Conservation (phyloP, 768 basidiomycete species). For the Tricholoma matsutake region DNA sequence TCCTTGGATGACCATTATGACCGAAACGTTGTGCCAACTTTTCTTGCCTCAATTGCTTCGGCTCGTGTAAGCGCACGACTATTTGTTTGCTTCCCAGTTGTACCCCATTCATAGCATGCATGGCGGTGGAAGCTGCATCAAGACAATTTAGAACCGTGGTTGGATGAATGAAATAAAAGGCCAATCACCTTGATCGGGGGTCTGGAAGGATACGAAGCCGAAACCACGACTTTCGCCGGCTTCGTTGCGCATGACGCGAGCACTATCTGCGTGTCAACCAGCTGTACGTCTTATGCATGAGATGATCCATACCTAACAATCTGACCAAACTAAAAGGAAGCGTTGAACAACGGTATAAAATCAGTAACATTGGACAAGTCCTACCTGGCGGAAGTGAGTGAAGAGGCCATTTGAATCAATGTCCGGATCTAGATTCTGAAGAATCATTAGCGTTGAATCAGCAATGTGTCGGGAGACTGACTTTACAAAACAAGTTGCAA, state of each 20-base stretch:
- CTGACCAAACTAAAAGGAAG: constrained; percentile 64
- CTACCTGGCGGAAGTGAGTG: constrained; percentile 76
- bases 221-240: constrained; percentile 79
- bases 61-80: constrained; percentile 86
- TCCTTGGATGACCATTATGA: constrained; percentile 77
- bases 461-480: constrained; percentile 24
- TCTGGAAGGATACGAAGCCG: constrained; percentile 87
- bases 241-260: constrained; percentile 91
- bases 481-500: constrained; percentile 89
- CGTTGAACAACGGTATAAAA: constrained; percentile 15
- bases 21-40: constrained; percentile 83
- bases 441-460: constrained; percentile 3
- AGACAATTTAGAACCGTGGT: not conserved
- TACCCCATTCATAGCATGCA: constrained; percentile 79
- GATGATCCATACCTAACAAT: constrained; percentile 67
- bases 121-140: constrained; percentile 60
- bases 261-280: constrained; percentile 42
- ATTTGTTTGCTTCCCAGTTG: constrained; percentile 72
- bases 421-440: constrained; percentile 78
- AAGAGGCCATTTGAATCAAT: constrained; percentile 86
- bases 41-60: constrained; percentile 87
- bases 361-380: constrained; percentile 12
- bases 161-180: not conserved
- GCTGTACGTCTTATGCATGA: not conserved
- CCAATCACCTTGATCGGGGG: constrained; percentile 70